Evolutionary conservation across 768 basidiomycete genomes (phyloP).

Genomic region (Mycena floridula): DNA sequence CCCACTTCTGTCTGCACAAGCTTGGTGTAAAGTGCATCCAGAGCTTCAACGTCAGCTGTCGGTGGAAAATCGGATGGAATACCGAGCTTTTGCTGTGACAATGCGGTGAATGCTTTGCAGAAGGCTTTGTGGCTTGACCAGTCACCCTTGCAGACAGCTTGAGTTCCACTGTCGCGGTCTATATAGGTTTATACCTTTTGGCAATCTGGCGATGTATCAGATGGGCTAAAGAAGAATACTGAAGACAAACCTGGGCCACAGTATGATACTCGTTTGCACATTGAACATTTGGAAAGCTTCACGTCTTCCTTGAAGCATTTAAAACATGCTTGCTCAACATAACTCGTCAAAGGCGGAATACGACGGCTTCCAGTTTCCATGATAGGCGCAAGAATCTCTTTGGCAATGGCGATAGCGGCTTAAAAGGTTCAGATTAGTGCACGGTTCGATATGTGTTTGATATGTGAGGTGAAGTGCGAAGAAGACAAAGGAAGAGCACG

Average conservation of each 20-base stretch:
- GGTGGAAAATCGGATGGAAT: constrained; percentile 11
- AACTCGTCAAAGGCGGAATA: constrained; percentile 18
- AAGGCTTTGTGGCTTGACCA: constrained; percentile 25
- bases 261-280: constrained; percentile 25
- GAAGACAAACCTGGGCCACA: constrained; percentile 21
- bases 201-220: constrained; percentile 14
- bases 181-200: constrained; percentile 19
- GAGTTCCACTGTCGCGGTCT: background rate
- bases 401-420: no score
- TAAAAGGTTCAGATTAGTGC: no score
- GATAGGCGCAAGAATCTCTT: no score
- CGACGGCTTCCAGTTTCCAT: constrained; percentile 1
- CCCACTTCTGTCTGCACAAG: constrained; percentile 8
- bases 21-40: constrained; percentile 9
- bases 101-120: constrained; percentile 24
- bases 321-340: constrained; percentile 24
- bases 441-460: no score
- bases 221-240: background rate
- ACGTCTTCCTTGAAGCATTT: constrained; percentile 21
- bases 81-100: constrained; percentile 7
- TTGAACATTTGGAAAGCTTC: constrained; percentile 22
- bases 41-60: constrained; percentile 6
- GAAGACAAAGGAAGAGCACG: no score
- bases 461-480: no score
- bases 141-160: constrained; percentile 14